Conservation (phyloP, 2,329 filamentous ascomycete genomes). For the Zasmidium citrigriseum region DNA sequence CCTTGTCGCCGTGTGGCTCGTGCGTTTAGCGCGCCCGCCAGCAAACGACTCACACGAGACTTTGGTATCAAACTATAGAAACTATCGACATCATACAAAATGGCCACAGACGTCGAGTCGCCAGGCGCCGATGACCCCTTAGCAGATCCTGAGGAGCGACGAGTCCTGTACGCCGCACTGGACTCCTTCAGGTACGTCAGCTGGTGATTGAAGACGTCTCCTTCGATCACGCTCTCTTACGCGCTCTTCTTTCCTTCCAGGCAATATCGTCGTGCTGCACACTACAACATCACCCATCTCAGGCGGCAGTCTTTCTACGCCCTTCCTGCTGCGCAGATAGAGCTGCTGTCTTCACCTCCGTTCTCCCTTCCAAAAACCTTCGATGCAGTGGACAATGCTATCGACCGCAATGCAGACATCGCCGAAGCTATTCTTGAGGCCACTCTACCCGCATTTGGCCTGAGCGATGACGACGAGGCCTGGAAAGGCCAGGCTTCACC, state of each 20-base stretch:
- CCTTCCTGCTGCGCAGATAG: slow-evolving; percentile 79
- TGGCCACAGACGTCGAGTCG: background rate
- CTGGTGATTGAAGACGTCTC: background rate
- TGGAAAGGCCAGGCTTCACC: slow-evolving; percentile 73
- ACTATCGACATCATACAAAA: no score
- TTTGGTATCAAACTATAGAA: no score
- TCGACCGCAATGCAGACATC: slow-evolving; percentile 83
- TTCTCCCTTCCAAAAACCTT: slow-evolving; percentile 82
- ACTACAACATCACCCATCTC: slow-evolving; percentile 88
- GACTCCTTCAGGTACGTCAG: slow-evolving; percentile 81
- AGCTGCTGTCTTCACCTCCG: slow-evolving; percentile 75
- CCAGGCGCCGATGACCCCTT: slow-evolving; percentile 57
- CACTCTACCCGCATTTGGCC: slow-evolving; percentile 67
- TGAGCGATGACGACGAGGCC: slow-evolving; percentile 49
- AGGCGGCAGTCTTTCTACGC: slow-evolving; percentile 92
- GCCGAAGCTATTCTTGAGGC: slow-evolving; percentile 74
- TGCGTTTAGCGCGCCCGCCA: no score
- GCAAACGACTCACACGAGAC: no score
- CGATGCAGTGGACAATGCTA: slow-evolving; percentile 78
- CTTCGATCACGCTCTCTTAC: slow-evolving; percentile 9
- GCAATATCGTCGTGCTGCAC: slow-evolving; percentile 74
- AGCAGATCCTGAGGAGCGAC: slow-evolving; percentile 75
- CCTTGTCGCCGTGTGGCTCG: no score
- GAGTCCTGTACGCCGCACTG: slow-evolving; percentile 76
- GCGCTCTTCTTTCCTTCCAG: slow-evolving; percentile 21